Conservation (phyloP, 2,329 filamentous ascomycete genomes). For the Venturia carpophila region DNA sequence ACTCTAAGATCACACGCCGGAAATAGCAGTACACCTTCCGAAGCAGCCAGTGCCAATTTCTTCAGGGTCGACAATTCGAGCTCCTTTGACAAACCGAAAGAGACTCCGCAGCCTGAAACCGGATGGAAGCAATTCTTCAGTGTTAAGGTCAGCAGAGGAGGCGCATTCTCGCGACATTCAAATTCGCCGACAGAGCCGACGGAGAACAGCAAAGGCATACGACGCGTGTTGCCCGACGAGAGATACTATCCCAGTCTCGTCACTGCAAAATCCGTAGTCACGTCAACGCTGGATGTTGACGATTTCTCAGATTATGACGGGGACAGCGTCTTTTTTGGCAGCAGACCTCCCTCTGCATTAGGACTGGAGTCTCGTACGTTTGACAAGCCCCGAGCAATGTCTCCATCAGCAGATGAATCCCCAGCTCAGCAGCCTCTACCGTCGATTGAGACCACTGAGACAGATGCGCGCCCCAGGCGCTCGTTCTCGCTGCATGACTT, state of each 20-base stretch:
- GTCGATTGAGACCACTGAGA: neutral
- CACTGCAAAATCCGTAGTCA: conserved; percentile 35
- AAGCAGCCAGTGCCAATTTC: neutral
- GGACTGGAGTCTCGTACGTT: conserved; percentile 24
- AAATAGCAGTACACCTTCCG: neutral
- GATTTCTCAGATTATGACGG: conserved; percentile 32
- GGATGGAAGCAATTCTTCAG: conserved; percentile 34
- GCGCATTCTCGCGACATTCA: conserved; percentile 33
- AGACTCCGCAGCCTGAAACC: conserved; percentile 21
- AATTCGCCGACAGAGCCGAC: conserved; percentile 29
- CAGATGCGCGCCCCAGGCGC: conserved; percentile 30
- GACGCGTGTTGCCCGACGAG: conserved; percentile 38
- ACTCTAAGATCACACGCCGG: conserved; percentile 27
- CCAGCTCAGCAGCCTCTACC: neutral
- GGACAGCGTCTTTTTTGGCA: conserved; percentile 34
- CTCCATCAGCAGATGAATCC: neutral
- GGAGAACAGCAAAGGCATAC: conserved; percentile 29
- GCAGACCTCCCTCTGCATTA: conserved; percentile 33
- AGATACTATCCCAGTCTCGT: conserved; percentile 42
- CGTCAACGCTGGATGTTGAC: conserved; percentile 29
- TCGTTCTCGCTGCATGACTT: conserved; percentile 43
- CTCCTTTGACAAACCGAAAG: neutral
- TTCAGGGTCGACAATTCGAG: neutral
- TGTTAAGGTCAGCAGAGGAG: conserved; percentile 27
- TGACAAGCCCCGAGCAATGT: neutral